Percentiles rank a stretch among this genome's conserved stretches.
Evolutionary conservation across 73 alveolate genomes (phyloP).

Genomic region (Symbiodinium natans): DNA sequence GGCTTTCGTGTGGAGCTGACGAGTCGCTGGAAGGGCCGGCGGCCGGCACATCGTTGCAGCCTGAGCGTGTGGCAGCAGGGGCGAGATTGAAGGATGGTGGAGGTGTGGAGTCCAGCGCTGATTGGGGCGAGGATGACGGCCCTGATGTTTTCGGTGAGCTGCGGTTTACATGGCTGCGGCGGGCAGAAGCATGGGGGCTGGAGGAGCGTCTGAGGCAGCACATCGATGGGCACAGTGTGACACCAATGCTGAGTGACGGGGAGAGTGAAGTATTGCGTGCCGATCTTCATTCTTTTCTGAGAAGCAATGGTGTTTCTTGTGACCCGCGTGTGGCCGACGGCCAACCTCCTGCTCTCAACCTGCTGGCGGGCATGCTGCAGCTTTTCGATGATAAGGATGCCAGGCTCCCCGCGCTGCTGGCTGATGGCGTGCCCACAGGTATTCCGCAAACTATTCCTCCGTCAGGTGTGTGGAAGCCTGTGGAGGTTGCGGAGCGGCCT

Average conservation of each 20-base stretch:
- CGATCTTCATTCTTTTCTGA: not conserved
- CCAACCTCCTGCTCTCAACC: not conserved
- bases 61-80: not conserved
- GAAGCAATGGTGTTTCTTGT: not conserved
- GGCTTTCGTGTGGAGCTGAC: not conserved
- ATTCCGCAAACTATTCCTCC: not conserved
- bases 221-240: too few relatives aligned
- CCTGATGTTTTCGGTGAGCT: not conserved
- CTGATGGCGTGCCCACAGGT: constrained; percentile 4
- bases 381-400: not conserved
- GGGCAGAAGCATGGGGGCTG: not conserved
- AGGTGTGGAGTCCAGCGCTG: not conserved
- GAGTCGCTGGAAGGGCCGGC: not conserved
- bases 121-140: not conserved
- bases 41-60: not conserved
- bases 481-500: constrained; percentile 9
- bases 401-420: not conserved
- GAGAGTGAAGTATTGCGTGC: not conserved
- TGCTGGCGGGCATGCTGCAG: not conserved
- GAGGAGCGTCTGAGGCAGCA: not conserved
- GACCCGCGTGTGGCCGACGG: not conserved
- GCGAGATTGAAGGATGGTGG: not conserved
- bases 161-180: not conserved
- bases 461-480: constrained; percentile 6
- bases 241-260: not conserved